phyloP scores from a whole-genome alignment of 495 filamentous ascomycete genomes.

The Ramalina intermedia region DNA sequence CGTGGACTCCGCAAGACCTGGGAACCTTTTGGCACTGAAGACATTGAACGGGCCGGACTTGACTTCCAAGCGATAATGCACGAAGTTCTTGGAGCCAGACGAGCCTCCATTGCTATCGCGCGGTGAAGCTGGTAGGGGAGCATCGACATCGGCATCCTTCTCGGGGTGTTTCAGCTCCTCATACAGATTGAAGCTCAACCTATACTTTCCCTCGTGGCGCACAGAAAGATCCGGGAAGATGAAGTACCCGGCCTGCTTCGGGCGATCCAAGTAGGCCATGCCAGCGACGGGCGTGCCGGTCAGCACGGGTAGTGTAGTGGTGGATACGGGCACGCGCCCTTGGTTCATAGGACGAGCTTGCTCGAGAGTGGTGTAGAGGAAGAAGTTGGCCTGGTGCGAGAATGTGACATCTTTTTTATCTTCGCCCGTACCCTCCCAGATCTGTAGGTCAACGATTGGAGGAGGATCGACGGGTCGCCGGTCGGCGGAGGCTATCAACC shows the following conservation, averaged over 20 bases:
- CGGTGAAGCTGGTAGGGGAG: constrained; percentile 5
- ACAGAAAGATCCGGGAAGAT: constrained; percentile 96
- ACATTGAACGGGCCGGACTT: constrained; percentile 79
- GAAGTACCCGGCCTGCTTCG: constrained; percentile 85
- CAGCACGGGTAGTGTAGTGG: constrained; percentile 64
- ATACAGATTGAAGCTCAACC: constrained; percentile 79
- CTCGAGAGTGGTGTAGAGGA: constrained; percentile 87
- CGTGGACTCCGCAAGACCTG: constrained; percentile 84
- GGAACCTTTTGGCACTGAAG: constrained; percentile 98
- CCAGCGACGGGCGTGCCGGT: constrained; percentile 94
- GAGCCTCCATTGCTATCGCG: constrained; percentile 21
- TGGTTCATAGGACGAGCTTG: constrained; percentile 76
- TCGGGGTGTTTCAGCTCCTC: constrained; percentile 69
- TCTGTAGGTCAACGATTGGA: constrained; percentile 83
- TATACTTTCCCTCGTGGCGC: constrained; percentile 85
- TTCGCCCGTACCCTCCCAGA: constrained; percentile 62
- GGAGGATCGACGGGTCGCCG: constrained; percentile 93
- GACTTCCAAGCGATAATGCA: constrained; percentile 71
- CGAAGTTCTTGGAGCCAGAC: constrained; percentile 25
- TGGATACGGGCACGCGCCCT: constrained; percentile 50
- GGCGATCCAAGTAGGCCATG: constrained; percentile 91
- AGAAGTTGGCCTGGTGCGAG: constrained; percentile 91
- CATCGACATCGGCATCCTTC: constrained; percentile 46
- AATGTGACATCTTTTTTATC: constrained; percentile 69
- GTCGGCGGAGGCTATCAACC: constrained; percentile 69